Conservation (phyloP, 768 basidiomycete species). For the Pleurotus eryngii region DNA sequence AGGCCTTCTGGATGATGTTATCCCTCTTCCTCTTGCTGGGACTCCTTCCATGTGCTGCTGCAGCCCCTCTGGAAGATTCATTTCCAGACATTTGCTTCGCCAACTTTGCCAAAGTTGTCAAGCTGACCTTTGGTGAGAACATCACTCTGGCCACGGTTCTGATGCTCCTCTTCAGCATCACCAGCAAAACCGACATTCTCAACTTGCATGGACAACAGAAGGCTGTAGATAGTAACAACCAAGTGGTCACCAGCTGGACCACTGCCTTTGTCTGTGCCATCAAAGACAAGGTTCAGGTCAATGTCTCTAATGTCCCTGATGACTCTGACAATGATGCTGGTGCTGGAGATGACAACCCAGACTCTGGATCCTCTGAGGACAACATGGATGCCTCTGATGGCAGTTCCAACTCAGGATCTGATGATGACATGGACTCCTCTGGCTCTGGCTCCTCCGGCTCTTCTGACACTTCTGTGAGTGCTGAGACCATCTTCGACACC, state of each 20-base stretch:
- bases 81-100: too few species aligned
- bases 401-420: not conserved
- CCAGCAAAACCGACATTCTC: not conserved
- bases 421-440: not conserved
- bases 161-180: not conserved
- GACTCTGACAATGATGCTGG: not conserved
- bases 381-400: not conserved
- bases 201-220: constrained; percentile 2
- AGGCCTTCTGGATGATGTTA: too few species aligned
- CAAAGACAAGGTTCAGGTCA: not conserved
- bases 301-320: not conserved
- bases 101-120: too few species aligned
- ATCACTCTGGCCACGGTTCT: too few species aligned
- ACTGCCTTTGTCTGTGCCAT: not conserved
- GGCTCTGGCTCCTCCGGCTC: not conserved
- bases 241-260: not conserved
- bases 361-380: not conserved
- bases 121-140: too few species aligned
- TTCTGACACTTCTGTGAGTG: too few species aligned
- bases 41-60: too few species aligned
- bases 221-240: not conserved
- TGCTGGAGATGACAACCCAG: too few species aligned
- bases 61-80: too few species aligned
- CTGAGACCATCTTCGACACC: too few species aligned
- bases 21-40: too few species aligned